A percentile compares a stretch with the other conserved stretches of the same genome.
phyloP scores from a whole-genome alignment of 176 grass and related monocot genomes.

The maize (Zea mays) region DNA sequence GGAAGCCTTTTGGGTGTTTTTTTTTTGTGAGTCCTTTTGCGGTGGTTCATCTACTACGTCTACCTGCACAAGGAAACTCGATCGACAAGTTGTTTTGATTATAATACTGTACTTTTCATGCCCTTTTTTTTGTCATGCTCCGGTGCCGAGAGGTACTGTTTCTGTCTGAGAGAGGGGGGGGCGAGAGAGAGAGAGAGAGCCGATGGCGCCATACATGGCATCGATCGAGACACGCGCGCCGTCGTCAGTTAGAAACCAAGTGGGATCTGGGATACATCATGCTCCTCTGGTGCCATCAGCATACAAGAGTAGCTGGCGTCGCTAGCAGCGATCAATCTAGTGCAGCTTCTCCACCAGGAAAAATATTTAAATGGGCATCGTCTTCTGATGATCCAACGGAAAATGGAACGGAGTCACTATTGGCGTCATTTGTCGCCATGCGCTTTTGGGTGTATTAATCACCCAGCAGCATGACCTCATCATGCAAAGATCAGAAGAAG shows the following conservation, averaged over 20 bases:
- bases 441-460: neutral
- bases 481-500: too few relatives aligned
- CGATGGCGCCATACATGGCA: slow-evolving; percentile 9
- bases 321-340: neutral
- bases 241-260: slow-evolving; percentile 2
- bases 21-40: neutral
- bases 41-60: slow-evolving; percentile 46
- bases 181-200: neutral
- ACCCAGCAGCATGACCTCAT: neutral
- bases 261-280: neutral
- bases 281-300: neutral
- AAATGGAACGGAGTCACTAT: neutral
- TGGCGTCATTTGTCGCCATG: neutral
- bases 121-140: too few relatives aligned
- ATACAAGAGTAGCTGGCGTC: neutral
- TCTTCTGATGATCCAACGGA: neutral
- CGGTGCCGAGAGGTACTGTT: too few relatives aligned
- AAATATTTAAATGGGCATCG: too few relatives aligned
- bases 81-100: slow-evolving; percentile 17
- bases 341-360: neutral
- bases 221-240: neutral
- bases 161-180: too few relatives aligned
- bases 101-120: neutral
- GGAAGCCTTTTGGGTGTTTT: neutral
- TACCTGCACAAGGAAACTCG: slow-evolving; percentile 27